phyloP scores from a whole-genome alignment of 1,139 yeast species.

The Diutina sp. region DNA sequence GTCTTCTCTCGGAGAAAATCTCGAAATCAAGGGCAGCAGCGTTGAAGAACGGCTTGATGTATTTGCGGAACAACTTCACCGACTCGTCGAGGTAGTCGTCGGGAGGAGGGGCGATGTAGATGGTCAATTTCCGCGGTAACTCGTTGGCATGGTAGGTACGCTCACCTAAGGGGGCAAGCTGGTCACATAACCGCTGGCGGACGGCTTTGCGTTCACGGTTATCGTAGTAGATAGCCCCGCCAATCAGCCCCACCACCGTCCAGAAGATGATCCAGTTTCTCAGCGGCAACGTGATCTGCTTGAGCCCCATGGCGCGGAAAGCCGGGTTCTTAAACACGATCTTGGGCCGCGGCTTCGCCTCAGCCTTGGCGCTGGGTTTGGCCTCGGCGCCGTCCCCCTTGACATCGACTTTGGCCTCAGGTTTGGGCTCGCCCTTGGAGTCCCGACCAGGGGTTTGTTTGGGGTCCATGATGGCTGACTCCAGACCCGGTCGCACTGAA shows the following conservation, averaged over 20 bases:
- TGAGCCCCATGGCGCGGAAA: slow-evolving; percentile 76
- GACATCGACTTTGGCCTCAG: neutral
- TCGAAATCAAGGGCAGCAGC: slow-evolving; percentile 84
- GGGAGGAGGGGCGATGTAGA: slow-evolving; percentile 93
- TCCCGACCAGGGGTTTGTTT: neutral
- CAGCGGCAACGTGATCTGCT: slow-evolving; percentile 66
- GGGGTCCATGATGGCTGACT: neutral
- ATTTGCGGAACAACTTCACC: slow-evolving; percentile 60
- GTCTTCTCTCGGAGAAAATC: slow-evolving; percentile 60
- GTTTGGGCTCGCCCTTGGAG: neutral
- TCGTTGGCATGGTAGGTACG: slow-evolving; percentile 22
- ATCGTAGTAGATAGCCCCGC: slow-evolving; percentile 73
- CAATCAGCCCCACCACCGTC: slow-evolving; percentile 49
- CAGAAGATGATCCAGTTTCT: slow-evolving; percentile 91
- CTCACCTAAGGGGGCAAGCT: slow-evolving; percentile 39
- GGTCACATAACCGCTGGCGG: slow-evolving; percentile 52
- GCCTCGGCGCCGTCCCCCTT: neutral
- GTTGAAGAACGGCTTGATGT: slow-evolving; percentile 76
- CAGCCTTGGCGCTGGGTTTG: neutral
- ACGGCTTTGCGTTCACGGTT: slow-evolving; percentile 57
- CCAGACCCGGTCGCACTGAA: neutral
- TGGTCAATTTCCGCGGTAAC: slow-evolving; percentile 64
- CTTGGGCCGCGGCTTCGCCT: slow-evolving; percentile 8
- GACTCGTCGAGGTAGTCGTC: slow-evolving; percentile 79
- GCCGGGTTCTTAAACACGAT: slow-evolving; percentile 77